A percentile compares a stretch with the other conserved stretches of the same genome.
Evolutionary conservation across 169 alveolate genomes (phyloP).

Genomic region (Plasmodium blacklocki): DNA sequence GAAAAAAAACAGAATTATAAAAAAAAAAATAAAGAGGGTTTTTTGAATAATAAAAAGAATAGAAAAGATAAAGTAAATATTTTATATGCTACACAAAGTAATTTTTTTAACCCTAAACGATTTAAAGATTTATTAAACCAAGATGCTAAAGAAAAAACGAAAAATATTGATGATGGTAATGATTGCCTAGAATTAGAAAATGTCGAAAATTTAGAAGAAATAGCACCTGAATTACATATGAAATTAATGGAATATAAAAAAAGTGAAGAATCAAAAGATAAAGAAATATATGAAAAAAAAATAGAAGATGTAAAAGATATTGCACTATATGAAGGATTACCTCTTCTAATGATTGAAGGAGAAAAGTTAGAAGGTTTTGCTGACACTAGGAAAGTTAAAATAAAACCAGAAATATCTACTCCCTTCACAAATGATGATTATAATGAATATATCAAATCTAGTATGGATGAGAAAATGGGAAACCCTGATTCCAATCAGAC

Average conservation of each 20-base stretch:
- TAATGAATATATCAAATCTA: constrained; percentile 32
- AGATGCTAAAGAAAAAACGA: constrained; percentile 24
- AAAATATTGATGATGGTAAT: neutral
- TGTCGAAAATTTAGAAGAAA: constrained; percentile 54
- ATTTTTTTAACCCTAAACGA: constrained; percentile 67
- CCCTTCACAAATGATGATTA: constrained; percentile 43
- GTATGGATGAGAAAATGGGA: neutral
- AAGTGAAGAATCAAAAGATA: neutral
- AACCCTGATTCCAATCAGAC: neutral
- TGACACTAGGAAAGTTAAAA: constrained; percentile 56
- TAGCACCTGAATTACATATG: constrained; percentile 36
- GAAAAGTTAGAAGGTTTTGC: constrained; percentile 65
- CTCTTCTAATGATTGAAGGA: constrained; percentile 75
- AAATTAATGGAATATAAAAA: constrained; percentile 29
- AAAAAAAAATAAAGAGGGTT: neutral
- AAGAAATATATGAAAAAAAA: constrained; percentile 5
- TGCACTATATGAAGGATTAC: constrained; percentile 63
- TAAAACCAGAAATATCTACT: constrained; percentile 54
- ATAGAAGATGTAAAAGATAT: constrained; percentile 20
- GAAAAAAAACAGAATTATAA: neutral
- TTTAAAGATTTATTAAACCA: constrained; percentile 52
- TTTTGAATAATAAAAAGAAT: neutral
- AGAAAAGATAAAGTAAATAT: constrained; percentile 12
- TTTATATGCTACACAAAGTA: constrained; percentile 27
- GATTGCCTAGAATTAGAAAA: constrained; percentile 41